Percentiles rank a stretch among this genome's conserved stretches.
Conservation (phyloP, 495 filamentous ascomycete species). For the Trichodelitschia bisporula region DNA sequence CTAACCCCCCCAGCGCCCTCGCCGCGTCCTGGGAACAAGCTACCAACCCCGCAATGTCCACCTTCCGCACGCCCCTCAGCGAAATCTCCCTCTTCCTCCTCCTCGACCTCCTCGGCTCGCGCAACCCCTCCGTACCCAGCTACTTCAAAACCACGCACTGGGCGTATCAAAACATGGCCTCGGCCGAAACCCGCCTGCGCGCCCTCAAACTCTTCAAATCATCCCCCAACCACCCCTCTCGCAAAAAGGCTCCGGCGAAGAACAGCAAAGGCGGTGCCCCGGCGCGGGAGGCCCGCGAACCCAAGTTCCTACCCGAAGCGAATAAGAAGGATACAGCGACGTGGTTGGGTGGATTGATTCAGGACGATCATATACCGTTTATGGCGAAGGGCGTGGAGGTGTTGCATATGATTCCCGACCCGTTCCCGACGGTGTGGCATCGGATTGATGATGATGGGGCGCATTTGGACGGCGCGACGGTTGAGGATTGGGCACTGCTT, state of each 20-base stretch:
- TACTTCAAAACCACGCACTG: conserved; percentile 81
- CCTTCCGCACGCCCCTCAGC: conserved; percentile 43
- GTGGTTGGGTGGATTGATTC: conserved; percentile 25
- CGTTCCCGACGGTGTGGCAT: conserved; percentile 80
- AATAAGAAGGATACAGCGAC: conserved; percentile 23
- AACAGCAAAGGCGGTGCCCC: conserved; percentile 1
- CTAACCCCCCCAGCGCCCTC: conserved; percentile 24
- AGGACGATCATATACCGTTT: conserved; percentile 85
- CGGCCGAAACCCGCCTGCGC: conserved; percentile 45
- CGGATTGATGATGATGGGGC: conserved; percentile 57
- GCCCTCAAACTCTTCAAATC: conserved; percentile 26
- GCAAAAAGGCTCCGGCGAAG: conserved; percentile 1
- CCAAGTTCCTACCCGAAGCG: conserved; percentile 10
- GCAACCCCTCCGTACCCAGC: conserved; percentile 44
- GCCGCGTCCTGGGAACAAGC: conserved; percentile 49
- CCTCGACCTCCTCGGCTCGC: conserved; percentile 65
- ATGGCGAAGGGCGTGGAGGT: conserved; percentile 63
- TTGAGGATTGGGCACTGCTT: conserved; percentile 71
- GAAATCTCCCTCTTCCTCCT: conserved; percentile 77
- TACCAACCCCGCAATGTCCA: conserved; percentile 41
- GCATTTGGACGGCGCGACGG: conserved; percentile 61
- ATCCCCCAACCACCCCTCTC: conserved; percentile 14
- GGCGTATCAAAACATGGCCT: conserved; percentile 55
- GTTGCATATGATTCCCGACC: conserved; percentile 61
- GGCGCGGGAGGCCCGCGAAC: background rate